Base-by-base conservation (phyloP, 495 filamentous ascomycete genomes). In the Tirmania nivea region DNA sequence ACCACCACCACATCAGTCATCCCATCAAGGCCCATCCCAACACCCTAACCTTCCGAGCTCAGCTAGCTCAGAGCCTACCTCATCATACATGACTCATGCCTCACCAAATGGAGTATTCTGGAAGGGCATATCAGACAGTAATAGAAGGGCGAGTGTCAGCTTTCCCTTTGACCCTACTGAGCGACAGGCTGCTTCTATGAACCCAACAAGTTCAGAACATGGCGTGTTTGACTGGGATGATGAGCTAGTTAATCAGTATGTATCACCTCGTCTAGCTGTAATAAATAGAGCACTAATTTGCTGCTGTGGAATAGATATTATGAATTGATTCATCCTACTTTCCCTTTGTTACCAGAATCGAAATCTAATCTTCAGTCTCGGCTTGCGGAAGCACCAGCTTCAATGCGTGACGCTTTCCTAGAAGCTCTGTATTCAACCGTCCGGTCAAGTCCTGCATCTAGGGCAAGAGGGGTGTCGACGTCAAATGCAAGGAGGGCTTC, bases 291-390 rank as follows among this genome's bases (percentile, higher is more conserved):
- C 14, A 4, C 39, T 45, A 14, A 19, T 45, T 45, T 19, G 3
- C 37, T 52, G 16, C 52, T 3, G 25, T 31, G 25, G 25, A 25
- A 31, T 31, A 86, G 81, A 50, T 88, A 87, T 61, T 79, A 84
- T 52, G 69, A 73, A 17, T 68, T 75, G 34, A 77, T 92, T 16
- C 84, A 92, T 60, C 75, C 77, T 1, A 75, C 78, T 14, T 78
- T 88, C 52, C 86, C 86, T 0, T 68, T 92, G 3, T 73, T 94
- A 14, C 76, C 84, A 1, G 70, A 76, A 57, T 78, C 73, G 36
- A 84, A 79, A 58, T 69, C 73, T 36, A 70, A 75, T 7, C 70
- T 86, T 3, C 69, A 78, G 45, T 72, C 73, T 11, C 69, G 79
- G 42, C 66, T 90, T 17, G 71, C 74, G 10, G 73, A 76, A 51